phyloP scores from a whole-genome alignment of 768 basidiomycete species.

The Pleurotus tuber-regium region DNA sequence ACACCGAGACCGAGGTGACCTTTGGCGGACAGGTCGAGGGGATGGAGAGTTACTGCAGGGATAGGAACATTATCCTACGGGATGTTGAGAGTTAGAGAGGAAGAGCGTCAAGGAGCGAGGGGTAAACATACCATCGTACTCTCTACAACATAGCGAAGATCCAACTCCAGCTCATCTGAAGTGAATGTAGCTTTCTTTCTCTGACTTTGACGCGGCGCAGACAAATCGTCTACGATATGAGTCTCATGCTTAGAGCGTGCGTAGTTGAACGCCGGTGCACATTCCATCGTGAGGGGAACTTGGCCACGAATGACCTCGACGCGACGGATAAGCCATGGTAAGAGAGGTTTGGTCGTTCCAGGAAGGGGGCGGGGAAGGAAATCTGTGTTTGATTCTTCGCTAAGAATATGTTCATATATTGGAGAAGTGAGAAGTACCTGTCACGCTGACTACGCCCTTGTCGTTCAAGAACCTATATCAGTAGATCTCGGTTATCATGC shows the following conservation, averaged over 20 bases:
- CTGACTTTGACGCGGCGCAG: conserved; percentile 21
- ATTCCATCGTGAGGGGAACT: conserved; percentile 81
- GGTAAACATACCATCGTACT: conserved; percentile 32
- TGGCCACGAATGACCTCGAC: conserved; percentile 87
- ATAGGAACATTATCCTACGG: conserved; percentile 37
- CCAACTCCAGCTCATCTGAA: conserved; percentile 58
- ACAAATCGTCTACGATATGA: conserved; percentile 46
- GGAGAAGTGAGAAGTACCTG: conserved; percentile 52
- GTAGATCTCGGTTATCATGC: no score
- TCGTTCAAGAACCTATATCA: conserved; percentile 79
- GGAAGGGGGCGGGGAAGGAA: conserved; percentile 69
- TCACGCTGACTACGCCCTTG: conserved; percentile 80
- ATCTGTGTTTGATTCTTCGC: no score
- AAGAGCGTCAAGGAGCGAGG: neutral
- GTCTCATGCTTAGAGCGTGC: conserved; percentile 75
- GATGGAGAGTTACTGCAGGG: conserved; percentile 56
- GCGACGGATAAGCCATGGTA: conserved; percentile 83
- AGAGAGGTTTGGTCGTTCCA: conserved; percentile 53
- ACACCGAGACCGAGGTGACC: conserved; percentile 76
- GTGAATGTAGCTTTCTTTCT: conserved; percentile 63
- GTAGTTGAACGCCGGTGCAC: conserved; percentile 96
- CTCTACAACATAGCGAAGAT: conserved; percentile 74
- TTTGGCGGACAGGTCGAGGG: conserved; percentile 62
- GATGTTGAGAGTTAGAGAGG: conserved; percentile 1
- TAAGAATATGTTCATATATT: no score